A percentile compares a stretch with the other conserved stretches of the same genome.
Conservation (phyloP, 164 flowering plant species). For the Magnolia officinalis region DNA sequence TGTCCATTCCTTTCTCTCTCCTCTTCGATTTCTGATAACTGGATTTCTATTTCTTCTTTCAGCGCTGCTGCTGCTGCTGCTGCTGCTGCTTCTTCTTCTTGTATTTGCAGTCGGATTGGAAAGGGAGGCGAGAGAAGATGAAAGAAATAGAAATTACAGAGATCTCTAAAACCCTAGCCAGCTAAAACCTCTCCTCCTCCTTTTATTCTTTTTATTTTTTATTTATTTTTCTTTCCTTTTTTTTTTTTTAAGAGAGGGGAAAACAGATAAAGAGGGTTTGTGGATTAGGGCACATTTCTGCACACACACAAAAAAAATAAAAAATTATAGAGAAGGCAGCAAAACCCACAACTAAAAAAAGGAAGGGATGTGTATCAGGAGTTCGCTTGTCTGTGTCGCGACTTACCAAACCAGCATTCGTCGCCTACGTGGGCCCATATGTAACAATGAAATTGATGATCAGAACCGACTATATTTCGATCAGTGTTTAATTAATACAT, state of each 20-base stretch:
- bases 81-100: neutral
- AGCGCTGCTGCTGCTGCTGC: neutral
- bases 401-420: too few relatives aligned
- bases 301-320: neutral
- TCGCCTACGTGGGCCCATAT: too few relatives aligned
- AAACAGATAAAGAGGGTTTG: neutral
- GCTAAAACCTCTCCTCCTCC: neutral
- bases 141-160: neutral
- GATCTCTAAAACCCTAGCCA: conserved; percentile 2
- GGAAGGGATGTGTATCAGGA: neutral
- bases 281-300: neutral
- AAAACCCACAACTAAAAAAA: neutral
- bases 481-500: too few relatives aligned
- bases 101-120: neutral
- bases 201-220: too few relatives aligned
- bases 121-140: neutral
- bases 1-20: conserved; percentile 41
- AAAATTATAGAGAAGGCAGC: neutral
- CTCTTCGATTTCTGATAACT: neutral
- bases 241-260: neutral
- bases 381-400: neutral
- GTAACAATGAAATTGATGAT: too few relatives aligned
- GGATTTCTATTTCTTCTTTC: neutral
- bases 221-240: neutral
- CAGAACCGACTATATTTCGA: too few relatives aligned